Evolutionary conservation across 2,329 filamentous ascomycete species (phyloP).

Genomic region (Trichoderma guizhouense): DNA sequence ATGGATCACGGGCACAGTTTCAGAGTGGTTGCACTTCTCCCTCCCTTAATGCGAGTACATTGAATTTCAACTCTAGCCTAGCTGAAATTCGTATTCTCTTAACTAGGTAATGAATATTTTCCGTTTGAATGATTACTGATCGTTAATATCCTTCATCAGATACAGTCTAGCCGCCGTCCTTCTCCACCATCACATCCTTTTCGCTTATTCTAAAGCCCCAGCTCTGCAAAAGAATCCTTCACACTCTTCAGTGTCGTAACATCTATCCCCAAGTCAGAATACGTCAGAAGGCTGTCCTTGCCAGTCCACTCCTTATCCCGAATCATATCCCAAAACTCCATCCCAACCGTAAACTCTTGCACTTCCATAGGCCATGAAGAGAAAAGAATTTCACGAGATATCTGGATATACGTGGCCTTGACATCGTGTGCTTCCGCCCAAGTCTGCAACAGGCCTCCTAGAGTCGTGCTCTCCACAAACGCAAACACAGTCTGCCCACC

Average conservation of each 20-base stretch:
- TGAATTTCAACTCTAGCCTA: not conserved
- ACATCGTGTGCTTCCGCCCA: not conserved
- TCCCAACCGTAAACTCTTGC: not conserved
- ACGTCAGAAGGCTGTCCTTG: not conserved
- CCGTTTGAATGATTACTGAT: not conserved
- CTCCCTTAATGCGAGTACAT: not conserved
- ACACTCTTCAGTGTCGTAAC: not conserved
- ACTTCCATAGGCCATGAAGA: not conserved
- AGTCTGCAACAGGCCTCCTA: not conserved
- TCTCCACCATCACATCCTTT: not conserved
- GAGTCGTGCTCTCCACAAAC: not conserved
- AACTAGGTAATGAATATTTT: too few species aligned
- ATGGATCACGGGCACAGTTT: not conserved
- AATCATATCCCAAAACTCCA: not conserved
- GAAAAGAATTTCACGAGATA: not conserved
- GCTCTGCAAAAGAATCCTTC: not conserved
- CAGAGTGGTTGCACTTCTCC: not conserved
- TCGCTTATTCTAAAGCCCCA: not conserved
- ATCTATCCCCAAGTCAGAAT: not conserved
- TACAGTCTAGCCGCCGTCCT: not conserved
- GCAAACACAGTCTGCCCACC: not conserved
- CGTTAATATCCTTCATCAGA: not conserved
- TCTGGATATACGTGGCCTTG: not conserved
- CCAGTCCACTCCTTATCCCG: not conserved
- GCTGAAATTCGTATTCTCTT: not conserved